Percentiles rank a stretch among this genome's conserved stretches.
phyloP scores from a whole-genome alignment of 768 basidiomycete genomes.

The Boletellus ananas region DNA sequence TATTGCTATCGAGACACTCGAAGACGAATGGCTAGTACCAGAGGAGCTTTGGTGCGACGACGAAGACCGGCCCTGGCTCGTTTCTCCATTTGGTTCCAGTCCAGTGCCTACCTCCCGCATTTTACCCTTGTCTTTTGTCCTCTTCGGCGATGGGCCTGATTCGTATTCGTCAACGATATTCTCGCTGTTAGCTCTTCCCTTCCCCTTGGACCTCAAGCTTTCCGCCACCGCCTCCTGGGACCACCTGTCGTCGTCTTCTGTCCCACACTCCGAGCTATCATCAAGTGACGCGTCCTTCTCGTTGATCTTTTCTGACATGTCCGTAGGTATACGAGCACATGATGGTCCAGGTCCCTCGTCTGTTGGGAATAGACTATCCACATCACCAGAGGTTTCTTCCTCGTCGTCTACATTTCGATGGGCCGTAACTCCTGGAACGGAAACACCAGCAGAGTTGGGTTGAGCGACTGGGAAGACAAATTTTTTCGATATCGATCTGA shows the following conservation, averaged over 20 bases:
- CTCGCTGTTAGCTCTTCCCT: constrained; percentile 21
- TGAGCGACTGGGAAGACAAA: constrained; percentile 45
- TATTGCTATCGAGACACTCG: constrained; percentile 1
- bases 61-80: constrained; percentile 4
- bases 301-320: neutral
- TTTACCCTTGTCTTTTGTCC: constrained; percentile 21
- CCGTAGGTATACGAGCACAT: neutral
- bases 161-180: constrained; percentile 10
- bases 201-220: constrained; percentile 22
- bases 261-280: constrained; percentile 8
- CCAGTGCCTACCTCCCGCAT: constrained; percentile 13
- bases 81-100: constrained; percentile 11
- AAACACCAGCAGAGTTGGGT: neutral
- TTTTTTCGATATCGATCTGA: constrained; percentile 46
- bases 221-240: constrained; percentile 17
- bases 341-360: constrained; percentile 9
- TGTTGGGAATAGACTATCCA: neutral
- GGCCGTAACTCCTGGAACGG: neutral
- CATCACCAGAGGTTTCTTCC: neutral
- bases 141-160: constrained; percentile 6
- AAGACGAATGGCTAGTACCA: constrained; percentile 3
- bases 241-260: constrained; percentile 23
- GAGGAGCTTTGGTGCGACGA: constrained; percentile 11
- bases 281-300: neutral
- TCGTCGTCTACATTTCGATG: neutral